Conservation (phyloP, 169 alveolate species). For the Perkinsus marinus region DNA sequence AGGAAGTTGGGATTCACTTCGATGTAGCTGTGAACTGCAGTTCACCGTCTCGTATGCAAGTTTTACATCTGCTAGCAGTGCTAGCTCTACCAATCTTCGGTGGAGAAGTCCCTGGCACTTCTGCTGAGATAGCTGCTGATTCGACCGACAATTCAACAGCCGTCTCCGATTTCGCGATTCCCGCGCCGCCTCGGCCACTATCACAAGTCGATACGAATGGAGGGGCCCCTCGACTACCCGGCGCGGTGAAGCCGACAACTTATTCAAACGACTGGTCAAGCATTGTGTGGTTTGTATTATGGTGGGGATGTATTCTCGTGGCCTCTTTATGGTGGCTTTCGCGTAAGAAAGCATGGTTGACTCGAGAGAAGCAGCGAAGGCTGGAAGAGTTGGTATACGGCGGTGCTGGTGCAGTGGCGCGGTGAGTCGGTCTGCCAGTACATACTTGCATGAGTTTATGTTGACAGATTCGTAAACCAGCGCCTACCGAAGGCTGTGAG, state of each 20-base stretch:
- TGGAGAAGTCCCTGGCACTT: background rate
- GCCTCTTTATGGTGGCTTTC: background rate
- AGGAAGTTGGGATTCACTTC: no score
- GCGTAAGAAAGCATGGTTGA: background rate
- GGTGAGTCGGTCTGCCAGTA: background rate
- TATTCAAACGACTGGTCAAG: background rate
- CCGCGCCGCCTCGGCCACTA: background rate
- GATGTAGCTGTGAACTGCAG: background rate
- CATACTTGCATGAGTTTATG: background rate
- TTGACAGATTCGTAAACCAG: background rate
- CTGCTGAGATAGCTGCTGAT: background rate
- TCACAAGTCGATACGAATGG: background rate
- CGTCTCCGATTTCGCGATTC: background rate
- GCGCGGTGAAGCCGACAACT: background rate
- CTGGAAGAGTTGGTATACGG: background rate
- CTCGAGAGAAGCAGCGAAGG: background rate
- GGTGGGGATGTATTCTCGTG: background rate
- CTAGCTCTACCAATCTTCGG: background rate
- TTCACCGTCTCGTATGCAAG: no score
- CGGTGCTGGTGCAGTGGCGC: background rate
- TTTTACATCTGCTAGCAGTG: no score
- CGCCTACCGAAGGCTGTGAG: background rate
- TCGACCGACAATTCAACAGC: background rate
- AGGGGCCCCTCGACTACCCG: background rate
- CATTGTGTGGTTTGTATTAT: background rate